These are phyloP conservation scores for Iberis amara DNA, from an alignment of 441 rosid genomes.

Conservation along the genomic window DNA sequence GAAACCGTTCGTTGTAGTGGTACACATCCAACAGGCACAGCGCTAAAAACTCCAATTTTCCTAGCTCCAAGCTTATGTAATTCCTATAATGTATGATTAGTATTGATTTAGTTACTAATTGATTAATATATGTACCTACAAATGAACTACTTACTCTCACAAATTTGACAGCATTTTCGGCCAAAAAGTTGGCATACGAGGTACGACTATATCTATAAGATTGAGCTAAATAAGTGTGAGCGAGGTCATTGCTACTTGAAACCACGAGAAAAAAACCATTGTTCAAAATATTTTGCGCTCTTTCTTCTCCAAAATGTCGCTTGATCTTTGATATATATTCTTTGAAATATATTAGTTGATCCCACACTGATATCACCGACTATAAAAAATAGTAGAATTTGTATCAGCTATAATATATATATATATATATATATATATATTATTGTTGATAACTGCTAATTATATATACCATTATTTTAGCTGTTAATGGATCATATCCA, in stretches of 20 bases:
- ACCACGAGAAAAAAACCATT: slow-evolving; percentile 21
- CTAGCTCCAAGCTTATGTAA: slow-evolving; percentile 55
- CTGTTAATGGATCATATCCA: slow-evolving; percentile 46
- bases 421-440: too few species aligned
- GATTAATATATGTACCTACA: not conserved
- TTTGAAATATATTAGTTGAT: slow-evolving; percentile 27
- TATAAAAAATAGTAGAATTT: not conserved
- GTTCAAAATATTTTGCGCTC: slow-evolving; percentile 23
- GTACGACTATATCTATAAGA: slow-evolving; percentile 17
- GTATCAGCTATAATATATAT: not conserved
- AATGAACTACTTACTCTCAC: slow-evolving; percentile 15
- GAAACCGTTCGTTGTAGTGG: slow-evolving; percentile 52
- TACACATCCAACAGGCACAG: slow-evolving; percentile 57
- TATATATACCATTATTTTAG: slow-evolving; percentile 27
- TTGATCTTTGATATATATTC: slow-evolving; percentile 24
- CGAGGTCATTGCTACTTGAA: slow-evolving; percentile 30
- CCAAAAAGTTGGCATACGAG: slow-evolving; percentile 31
- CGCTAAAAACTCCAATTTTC: slow-evolving; percentile 43
- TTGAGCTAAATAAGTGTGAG: slow-evolving; percentile 25
- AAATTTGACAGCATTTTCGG: slow-evolving; percentile 17
- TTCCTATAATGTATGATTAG: slow-evolving; percentile 24
- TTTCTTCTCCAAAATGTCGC: slow-evolving; percentile 21
- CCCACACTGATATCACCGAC: slow-evolving; percentile 30
- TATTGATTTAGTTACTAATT: not conserved
- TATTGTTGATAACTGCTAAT: too few species aligned